phyloP scores from a whole-genome alignment of 192 early-diverging fungal genomes.

The Umbelopsis vinacea region DNA sequence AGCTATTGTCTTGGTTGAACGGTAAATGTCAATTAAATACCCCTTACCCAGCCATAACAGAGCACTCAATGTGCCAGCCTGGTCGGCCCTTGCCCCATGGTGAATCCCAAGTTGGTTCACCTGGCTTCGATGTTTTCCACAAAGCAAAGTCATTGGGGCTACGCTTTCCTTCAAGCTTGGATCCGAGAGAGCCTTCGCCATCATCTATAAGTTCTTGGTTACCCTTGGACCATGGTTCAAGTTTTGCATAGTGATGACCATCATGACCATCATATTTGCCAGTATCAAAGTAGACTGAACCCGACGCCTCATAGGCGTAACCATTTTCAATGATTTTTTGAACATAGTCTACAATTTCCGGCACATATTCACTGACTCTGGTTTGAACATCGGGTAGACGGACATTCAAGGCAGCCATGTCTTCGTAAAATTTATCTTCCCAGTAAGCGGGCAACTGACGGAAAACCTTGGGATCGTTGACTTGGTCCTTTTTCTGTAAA shows the following conservation, averaged over 20 bases:
- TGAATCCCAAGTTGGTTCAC: constrained; percentile 93
- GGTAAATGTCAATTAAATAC: not conserved
- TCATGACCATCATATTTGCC: constrained; percentile 76
- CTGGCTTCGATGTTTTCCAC: constrained; percentile 93
- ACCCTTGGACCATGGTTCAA: constrained; percentile 87
- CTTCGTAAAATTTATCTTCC: constrained; percentile 92
- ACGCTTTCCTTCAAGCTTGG: constrained; percentile 68
- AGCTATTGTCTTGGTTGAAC: not conserved
- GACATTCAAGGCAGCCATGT: constrained; percentile 90
- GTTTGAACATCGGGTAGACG: constrained; percentile 86
- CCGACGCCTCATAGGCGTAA: constrained; percentile 89
- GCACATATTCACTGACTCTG: constrained; percentile 96
- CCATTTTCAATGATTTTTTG: constrained; percentile 94
- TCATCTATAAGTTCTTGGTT: constrained; percentile 83
- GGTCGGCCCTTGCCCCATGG: constrained; percentile 95
- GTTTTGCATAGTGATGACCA: constrained; percentile 92
- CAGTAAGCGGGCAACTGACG: constrained; percentile 90
- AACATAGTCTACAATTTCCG: constrained; percentile 90
- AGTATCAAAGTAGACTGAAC: constrained; percentile 97
- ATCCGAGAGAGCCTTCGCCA: constrained; percentile 87
- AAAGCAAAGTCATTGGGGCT: constrained; percentile 89
- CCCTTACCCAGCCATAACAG: constrained; percentile 83
- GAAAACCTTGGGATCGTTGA: constrained; percentile 92
- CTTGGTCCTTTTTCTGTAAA: constrained; percentile 53
- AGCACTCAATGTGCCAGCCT: constrained; percentile 99